These are phyloP conservation scores for Kazachstania kunashirensis DNA, from an alignment of 805 yeast species.

Conservation along the genomic window DNA sequence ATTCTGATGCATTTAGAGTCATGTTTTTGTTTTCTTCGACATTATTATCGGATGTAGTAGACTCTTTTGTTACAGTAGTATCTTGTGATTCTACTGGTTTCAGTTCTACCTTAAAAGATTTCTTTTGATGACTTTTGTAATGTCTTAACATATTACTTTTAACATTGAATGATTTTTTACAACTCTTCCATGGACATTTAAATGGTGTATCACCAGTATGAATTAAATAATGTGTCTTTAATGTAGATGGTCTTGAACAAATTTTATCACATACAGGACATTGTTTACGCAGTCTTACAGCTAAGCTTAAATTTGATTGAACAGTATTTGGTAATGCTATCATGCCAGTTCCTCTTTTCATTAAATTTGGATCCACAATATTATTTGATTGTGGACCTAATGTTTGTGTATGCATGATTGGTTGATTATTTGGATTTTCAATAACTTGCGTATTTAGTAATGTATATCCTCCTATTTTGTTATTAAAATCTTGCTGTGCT, in stretches of 20 bases:
- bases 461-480: no score
- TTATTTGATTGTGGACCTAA: no score
- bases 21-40: no score
- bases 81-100: not conserved
- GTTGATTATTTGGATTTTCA: no score
- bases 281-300: slow-evolving; percentile 28
- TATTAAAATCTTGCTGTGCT: no score
- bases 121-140: slow-evolving; percentile 49
- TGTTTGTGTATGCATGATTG: no score
- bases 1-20: no score
- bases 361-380: no score
- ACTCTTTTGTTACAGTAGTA: not conserved
- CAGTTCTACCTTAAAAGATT: slow-evolving; percentile 6
- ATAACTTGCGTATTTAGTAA: no score
- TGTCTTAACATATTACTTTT: slow-evolving; percentile 78
- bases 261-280: slow-evolving; percentile 56
- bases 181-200: slow-evolving; percentile 50
- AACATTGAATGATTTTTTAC: slow-evolving; percentile 64
- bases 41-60: not conserved
- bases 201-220: slow-evolving; percentile 80
- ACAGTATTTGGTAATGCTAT: slow-evolving; percentile 4
- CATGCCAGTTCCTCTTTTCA: no score
- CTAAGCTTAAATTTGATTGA: slow-evolving; percentile 9
- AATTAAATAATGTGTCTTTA: slow-evolving; percentile 68
- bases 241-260: slow-evolving; percentile 74